phyloP scores from a whole-genome alignment of 345 rosid species.

The rapeseed (Brassica napus) region Da-Ae NC_063450.1:40945501-40946000 shows the following conservation, averaged over 20 bases:
- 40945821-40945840: slow-evolving; percentile 35
- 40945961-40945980: slow-evolving; percentile 32
- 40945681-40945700: slow-evolving; percentile 39
- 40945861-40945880: slow-evolving; percentile 23
- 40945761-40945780: slow-evolving; percentile 12
- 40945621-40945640: slow-evolving; percentile 38
- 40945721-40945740: slow-evolving; percentile 54
- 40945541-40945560: background rate
- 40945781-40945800: slow-evolving; percentile 11
- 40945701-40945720: slow-evolving; percentile 42
- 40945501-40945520: background rate
- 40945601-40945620: slow-evolving; percentile 31
- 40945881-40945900: slow-evolving; percentile 34
- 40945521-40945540: background rate
- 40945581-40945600: background rate
- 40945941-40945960: slow-evolving; percentile 35
- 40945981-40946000: slow-evolving; percentile 36
- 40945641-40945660: slow-evolving; percentile 39
- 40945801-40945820: slow-evolving; percentile 26
- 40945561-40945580: too few species aligned
- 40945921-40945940: slow-evolving; percentile 24
- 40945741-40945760: slow-evolving; percentile 30
- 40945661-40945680: slow-evolving; percentile 31
- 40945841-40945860: slow-evolving; percentile 20
- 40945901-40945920: slow-evolving; percentile 10